Percentiles rank a stretch among this genome's conserved stretches.
phyloP scores from a whole-genome alignment of 2,329 filamentous ascomycete species.

The Graphiopsis chlorocephala region DNA sequence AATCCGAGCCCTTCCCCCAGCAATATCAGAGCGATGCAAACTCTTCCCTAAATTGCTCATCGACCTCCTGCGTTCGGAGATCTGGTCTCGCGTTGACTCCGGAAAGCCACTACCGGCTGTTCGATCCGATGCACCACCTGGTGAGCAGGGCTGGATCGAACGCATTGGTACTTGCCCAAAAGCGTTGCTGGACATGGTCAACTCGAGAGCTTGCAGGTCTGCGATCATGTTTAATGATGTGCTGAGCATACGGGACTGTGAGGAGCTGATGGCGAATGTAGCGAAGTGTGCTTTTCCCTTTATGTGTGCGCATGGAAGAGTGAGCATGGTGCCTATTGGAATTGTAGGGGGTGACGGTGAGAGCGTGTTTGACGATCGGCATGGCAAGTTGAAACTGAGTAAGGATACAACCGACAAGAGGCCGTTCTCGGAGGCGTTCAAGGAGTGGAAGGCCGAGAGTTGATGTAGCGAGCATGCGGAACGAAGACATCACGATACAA shows the following conservation, averaged over 20 bases:
- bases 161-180: conserved; percentile 68
- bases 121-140: not conserved
- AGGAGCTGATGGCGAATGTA: conserved; percentile 56
- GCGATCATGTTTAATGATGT: conserved; percentile 85
- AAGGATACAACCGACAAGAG: not conserved
- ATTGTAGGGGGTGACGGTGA: conserved; percentile 18
- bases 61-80: conserved; percentile 70
- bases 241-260: conserved; percentile 58
- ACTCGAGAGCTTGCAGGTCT: conserved; percentile 73
- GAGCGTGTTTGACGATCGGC: conserved; percentile 20
- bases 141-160: conserved; percentile 52
- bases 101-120: not conserved
- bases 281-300: conserved; percentile 69
- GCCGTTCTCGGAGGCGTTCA: not conserved
- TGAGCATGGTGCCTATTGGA: conserved; percentile 48
- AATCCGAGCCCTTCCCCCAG: conserved; percentile 63
- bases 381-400: no score
- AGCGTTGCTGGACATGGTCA: conserved; percentile 71
- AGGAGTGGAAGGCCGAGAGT: not conserved
- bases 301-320: conserved; percentile 74
- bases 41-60: conserved; percentile 69
- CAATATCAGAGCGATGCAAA: conserved; percentile 73
- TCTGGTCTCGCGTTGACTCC: conserved; percentile 51
- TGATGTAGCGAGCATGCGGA: no score
- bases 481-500: not conserved